Conservation (phyloP, 306 rosid species). For the Sphenostylis stenocarpa region DNA sequence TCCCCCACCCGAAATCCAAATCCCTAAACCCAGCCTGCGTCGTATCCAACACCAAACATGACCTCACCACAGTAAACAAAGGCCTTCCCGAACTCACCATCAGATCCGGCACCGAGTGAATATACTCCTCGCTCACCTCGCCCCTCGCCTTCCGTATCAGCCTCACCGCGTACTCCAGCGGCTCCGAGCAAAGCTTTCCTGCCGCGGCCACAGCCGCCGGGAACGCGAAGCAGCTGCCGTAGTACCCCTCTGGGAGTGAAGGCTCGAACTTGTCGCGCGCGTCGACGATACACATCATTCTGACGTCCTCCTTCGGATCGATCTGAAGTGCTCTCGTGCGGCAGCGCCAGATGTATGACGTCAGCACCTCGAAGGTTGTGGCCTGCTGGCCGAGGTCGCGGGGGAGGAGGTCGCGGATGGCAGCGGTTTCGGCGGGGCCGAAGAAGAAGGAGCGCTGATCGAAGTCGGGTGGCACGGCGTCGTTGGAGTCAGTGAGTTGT, state of each 20-base stretch:
- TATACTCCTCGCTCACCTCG: background rate
- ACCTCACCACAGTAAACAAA: constrained; percentile 17
- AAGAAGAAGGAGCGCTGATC: constrained; percentile 19
- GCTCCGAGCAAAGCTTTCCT: background rate
- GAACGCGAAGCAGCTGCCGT: constrained; percentile 5
- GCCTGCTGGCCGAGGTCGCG: background rate
- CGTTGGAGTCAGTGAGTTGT: background rate
- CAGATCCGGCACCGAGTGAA: constrained; percentile 23
- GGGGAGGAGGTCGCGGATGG: background rate
- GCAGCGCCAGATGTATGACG: constrained; percentile 18
- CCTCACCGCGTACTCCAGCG: background rate
- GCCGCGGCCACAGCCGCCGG: background rate
- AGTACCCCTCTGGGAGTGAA: background rate
- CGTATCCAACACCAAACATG: constrained; percentile 27
- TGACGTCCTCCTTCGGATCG: background rate
- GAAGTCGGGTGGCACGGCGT: background rate
- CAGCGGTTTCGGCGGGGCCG: background rate
- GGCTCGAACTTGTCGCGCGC: background rate
- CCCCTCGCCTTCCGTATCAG: background rate
- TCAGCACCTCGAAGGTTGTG: constrained; percentile 3
- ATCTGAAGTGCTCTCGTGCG: constrained; percentile 1
- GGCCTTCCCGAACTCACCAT: constrained; percentile 20
- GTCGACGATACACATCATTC: constrained; percentile 4
- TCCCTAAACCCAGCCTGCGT: constrained; percentile 18
- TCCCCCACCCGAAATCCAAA: constrained; percentile 36